Base-by-base conservation (phyloP, 805 yeast genomes). In the Kodamaea jinghongensis region DNA sequence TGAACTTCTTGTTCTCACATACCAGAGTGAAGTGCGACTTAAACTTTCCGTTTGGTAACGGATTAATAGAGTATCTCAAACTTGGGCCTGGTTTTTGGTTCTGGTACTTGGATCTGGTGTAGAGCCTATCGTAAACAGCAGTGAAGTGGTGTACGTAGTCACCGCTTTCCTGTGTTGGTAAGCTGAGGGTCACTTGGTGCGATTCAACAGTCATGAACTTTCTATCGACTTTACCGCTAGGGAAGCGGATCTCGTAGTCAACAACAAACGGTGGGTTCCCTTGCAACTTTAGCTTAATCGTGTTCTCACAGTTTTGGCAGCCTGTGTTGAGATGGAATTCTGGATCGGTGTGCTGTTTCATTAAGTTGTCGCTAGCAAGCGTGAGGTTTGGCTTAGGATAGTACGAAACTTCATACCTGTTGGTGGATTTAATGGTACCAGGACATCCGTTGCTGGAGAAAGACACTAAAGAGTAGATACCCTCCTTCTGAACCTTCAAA, bases 251-350 rank as follows among this genome's bases (percentile, higher is more conserved):
- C n/a, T 77, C 75, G 56, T 88, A 87, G 28, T 76, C 79, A 17
- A 89, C 63, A n/a, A 75, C 60, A 47, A 87, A 87, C 16, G 91
- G 90, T 1, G 81, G 70, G 4, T 75, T 60, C 1, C 88, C 91
- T 28, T 61, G 62, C 26, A 84, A 57, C 2, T 70, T 55, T 25
- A 85, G 40, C 13, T 12, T 49, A 7, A 65, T 50, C 13, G 50
- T 48, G 26, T 59, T 54, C 2, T 41, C 38, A 23, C 64, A 56
- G 20, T 53, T 49, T 36, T 63, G 67, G 39, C 75, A 69, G 3
- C 63, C 52, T 5, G 70, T 49, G 1, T 44, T 48, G 37, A 60
- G 55, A 20, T 48, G 59, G 13, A 55, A 26, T 12, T 44, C 47
- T n/a, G 55, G 61, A 12, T 50, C 59, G n/a, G 36, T 41, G 34